phyloP scores from a whole-genome alignment of 23 red algal genomes.

The Agarophyton chilense region DNA sequence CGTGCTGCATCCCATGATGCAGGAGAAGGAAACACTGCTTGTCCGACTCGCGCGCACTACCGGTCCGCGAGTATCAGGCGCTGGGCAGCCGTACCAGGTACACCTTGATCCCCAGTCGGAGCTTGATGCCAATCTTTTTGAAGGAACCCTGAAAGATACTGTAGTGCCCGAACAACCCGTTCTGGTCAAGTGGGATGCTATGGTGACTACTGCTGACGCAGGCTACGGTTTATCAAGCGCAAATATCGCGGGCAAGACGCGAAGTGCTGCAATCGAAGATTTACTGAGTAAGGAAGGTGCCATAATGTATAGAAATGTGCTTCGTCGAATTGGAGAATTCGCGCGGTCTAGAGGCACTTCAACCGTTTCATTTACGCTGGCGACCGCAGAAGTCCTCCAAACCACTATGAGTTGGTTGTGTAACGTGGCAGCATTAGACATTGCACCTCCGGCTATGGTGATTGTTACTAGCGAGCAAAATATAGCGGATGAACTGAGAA shows the following conservation, averaged over 20 bases:
- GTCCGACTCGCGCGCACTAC: background rate
- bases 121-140: slow-evolving; percentile 30
- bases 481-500: slow-evolving; percentile 3
- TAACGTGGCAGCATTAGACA: slow-evolving; percentile 52
- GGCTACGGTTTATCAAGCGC: background rate
- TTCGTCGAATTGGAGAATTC: slow-evolving; percentile 48
- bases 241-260: background rate
- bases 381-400: slow-evolving; percentile 16
- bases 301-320: background rate
- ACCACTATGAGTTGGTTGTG: slow-evolving; percentile 67
- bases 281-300: background rate
- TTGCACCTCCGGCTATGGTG: slow-evolving; percentile 59
- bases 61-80: background rate
- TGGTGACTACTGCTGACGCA: slow-evolving; percentile 1
- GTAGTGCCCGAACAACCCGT: slow-evolving; percentile 41
- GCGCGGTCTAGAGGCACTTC: slow-evolving; percentile 16
- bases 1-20: slow-evolving; percentile 48
- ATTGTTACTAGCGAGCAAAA: slow-evolving; percentile 33
- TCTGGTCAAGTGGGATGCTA: slow-evolving; percentile 15
- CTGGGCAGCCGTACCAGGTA: background rate
- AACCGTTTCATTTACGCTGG: slow-evolving; percentile 48
- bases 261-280: slow-evolving; percentile 19
- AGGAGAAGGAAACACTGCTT: slow-evolving; percentile 3
- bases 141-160: slow-evolving; percentile 24
- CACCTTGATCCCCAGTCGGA: slow-evolving; percentile 25